Evolutionary conservation across 805 yeast species (phyloP), one percentile per base, ranked within the genome.

Genomic region (Candida lessepsii): DNA sequence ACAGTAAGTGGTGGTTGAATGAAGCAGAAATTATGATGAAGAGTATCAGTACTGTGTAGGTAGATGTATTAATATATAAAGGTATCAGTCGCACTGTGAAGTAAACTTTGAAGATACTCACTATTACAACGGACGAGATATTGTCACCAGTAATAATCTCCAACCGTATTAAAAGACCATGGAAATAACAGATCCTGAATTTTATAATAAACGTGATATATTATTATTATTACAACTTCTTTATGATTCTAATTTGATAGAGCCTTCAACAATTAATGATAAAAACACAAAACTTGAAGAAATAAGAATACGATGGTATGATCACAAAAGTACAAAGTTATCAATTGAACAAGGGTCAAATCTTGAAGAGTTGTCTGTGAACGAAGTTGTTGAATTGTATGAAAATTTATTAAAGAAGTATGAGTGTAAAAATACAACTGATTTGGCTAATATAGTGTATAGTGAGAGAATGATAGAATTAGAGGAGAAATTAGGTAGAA

Each of bases 191-290:
- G 33, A 32, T 9, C 33, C 42, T 3, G 23, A 19, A 9, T 18
- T 11, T 17, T 39, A 39, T 23, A 39, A 29, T 23, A 39, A 39
- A 28, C 27, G 67, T 37, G 72, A 67, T 42, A 50, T 65, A 9
- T 59, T 69, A 19, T 56, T 69, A 16, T 41, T 68, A 11, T 48
- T 67, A 1, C 75, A 70, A 49, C 50, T 69, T 6, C 54, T 70
- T 5, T 72, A 69, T 38, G 54, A 57, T 2, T 55, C 57, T 31
- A 61, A 58, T 2, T 50, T 65, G 15, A 51, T 60, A 15, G 53
- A 55, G n/a, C 58, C 60, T 1, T 53, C 48, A 4, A 42, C 44
- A n/a, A 35, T 53, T 26, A 24, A 11, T 15, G 24, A 32, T 9
- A 31, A 32, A 15, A 41, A 30, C 7, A 8, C 29, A 5, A 6